phyloP scores from a whole-genome alignment of 179 eudicot species.

The Nepenthes alata region DNA sequence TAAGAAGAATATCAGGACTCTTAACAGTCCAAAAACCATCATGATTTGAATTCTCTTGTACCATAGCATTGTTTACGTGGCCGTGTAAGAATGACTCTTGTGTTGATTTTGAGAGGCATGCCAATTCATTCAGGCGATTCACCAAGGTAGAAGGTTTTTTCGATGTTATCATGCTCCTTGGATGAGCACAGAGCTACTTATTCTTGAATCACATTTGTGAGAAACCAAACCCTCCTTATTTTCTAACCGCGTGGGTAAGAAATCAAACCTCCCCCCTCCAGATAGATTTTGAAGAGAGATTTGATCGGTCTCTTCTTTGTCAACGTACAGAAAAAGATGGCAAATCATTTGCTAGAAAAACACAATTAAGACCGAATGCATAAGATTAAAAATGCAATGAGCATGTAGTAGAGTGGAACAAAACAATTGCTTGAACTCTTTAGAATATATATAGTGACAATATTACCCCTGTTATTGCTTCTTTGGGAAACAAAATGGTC shows the following conservation, averaged over 20 bases:
- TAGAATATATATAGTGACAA: too few species aligned
- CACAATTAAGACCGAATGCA: too few species aligned
- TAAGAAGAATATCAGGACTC: not conserved
- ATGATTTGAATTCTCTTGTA: not conserved
- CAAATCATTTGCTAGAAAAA: too few species aligned
- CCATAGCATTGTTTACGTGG: not conserved
- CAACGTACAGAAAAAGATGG: too few species aligned
- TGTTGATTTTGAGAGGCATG: not conserved
- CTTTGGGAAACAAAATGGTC: too few species aligned
- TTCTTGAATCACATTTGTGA: constrained; percentile 10
- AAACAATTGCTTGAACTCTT: too few species aligned
- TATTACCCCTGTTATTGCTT: too few species aligned
- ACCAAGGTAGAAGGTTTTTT: constrained; percentile 9
- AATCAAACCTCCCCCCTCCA: not conserved
- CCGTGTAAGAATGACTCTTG: not conserved
- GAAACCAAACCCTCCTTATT: too few species aligned
- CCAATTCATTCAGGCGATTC: constrained; percentile 28
- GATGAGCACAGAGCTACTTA: constrained; percentile 24
- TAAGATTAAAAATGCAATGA: too few species aligned
- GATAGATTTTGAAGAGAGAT: constrained; percentile 2
- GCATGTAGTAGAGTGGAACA: too few species aligned
- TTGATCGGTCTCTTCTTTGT: constrained; percentile 5
- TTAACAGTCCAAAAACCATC: not conserved
- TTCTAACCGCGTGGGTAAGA: constrained; percentile 3
- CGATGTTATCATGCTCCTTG: constrained; percentile 11